These are phyloP conservation scores for Wallacemonas sp. DNA, from an alignment of 208 protist species.

Conservation along the genomic window DNA sequence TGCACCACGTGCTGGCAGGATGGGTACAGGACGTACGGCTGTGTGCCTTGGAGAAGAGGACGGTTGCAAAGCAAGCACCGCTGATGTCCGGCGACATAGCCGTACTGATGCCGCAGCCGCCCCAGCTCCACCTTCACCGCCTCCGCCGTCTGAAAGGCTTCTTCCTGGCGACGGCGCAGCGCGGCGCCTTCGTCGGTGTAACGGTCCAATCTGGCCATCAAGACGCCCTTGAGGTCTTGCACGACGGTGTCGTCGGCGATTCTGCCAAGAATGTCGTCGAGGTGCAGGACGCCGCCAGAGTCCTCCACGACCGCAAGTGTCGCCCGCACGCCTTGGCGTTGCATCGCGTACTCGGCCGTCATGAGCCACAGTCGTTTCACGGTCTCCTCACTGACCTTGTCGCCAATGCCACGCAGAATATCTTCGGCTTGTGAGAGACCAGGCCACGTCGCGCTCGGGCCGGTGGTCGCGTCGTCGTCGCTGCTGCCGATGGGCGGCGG, in stretches of 20 bases:
- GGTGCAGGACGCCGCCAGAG: slow-evolving; percentile 80
- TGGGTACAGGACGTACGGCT: slow-evolving; percentile 79
- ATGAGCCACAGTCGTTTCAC: slow-evolving; percentile 93
- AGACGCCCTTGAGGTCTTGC: slow-evolving; percentile 94
- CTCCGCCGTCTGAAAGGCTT: slow-evolving; percentile 85
- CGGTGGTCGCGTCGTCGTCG: neutral
- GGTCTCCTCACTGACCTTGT: slow-evolving; percentile 60
- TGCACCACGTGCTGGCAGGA: slow-evolving; percentile 84
- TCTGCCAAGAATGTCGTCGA: slow-evolving; percentile 95
- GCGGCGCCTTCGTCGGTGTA: slow-evolving; percentile 87
- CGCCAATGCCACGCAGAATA: slow-evolving; percentile 67
- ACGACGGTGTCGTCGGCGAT: slow-evolving; percentile 93
- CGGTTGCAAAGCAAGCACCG: slow-evolving; percentile 86
- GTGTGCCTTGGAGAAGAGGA: slow-evolving; percentile 32
- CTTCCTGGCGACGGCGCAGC: slow-evolving; percentile 86
- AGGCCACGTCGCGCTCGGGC: slow-evolving; percentile 26
- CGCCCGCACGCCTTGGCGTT: slow-evolving; percentile 64
- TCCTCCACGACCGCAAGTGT: slow-evolving; percentile 70
- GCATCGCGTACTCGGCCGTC: slow-evolving; percentile 89
- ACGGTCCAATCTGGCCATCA: slow-evolving; percentile 89
- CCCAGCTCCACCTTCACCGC: slow-evolving; percentile 91
- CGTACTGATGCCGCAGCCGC: slow-evolving; percentile 75
- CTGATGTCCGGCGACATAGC: slow-evolving; percentile 80
- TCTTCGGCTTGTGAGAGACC: slow-evolving; percentile 72
- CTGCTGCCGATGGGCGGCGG: no score